These are phyloP conservation scores for Ambrosiella beaveri DNA, from an alignment of 2,329 filamentous ascomycete species.

Conservation along the genomic window DNA sequence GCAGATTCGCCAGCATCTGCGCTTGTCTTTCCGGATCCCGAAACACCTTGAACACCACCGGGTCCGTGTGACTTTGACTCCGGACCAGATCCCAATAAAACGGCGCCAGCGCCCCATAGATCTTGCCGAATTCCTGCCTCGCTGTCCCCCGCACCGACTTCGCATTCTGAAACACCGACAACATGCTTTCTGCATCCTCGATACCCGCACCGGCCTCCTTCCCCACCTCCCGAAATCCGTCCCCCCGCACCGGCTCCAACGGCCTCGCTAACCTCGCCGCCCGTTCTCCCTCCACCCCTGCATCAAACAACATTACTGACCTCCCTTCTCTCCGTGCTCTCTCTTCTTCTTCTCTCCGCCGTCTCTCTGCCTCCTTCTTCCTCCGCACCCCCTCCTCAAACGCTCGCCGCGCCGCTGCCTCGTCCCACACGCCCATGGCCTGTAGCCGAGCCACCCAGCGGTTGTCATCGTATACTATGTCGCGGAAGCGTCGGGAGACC, in stretches of 20 bases:
- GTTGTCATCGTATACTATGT: constrained; percentile 98
- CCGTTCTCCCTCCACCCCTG: constrained; percentile 39
- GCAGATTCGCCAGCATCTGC: constrained; percentile 68
- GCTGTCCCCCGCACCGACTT: constrained; percentile 71
- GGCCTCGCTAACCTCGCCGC: constrained; percentile 16
- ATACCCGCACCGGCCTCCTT: neutral
- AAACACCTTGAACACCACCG: constrained; percentile 72
- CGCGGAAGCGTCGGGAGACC: constrained; percentile 69
- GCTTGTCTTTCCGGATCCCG: constrained; percentile 81
- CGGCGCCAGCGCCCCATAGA: constrained; percentile 75
- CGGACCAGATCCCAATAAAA: constrained; percentile 72
- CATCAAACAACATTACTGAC: constrained; percentile 56
- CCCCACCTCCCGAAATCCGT: constrained; percentile 64
- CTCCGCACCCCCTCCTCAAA: constrained; percentile 55
- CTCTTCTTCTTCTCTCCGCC: constrained; percentile 12
- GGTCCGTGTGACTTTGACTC: constrained; percentile 59
- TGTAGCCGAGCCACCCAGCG: constrained; percentile 80
- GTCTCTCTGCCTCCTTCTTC: constrained; percentile 36
- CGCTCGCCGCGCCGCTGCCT: constrained; percentile 61
- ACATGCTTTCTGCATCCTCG: constrained; percentile 17
- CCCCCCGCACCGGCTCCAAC: constrained; percentile 19
- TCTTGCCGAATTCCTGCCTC: constrained; percentile 73
- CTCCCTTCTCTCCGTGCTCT: constrained; percentile 16
- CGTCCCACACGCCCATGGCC: constrained; percentile 84
- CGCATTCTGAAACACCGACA: constrained; percentile 52